phyloP scores from a whole-genome alignment of 495 filamentous ascomycete species.

The Choiromyces venosus region DNA sequence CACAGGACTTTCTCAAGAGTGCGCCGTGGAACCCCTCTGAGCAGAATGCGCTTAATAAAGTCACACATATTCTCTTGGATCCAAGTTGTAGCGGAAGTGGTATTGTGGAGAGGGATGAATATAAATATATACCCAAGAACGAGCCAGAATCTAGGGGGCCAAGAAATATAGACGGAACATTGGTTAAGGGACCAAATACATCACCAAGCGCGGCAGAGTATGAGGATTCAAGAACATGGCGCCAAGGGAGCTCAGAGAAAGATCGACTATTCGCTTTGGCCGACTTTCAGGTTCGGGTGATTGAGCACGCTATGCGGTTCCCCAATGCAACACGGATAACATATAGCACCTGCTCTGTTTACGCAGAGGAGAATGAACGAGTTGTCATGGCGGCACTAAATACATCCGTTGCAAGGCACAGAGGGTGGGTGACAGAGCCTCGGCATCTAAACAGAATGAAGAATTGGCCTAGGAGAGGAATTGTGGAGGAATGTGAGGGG shows the following conservation, averaged over 20 bases:
- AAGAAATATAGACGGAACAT: conserved; percentile 25
- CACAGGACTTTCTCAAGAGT: conserved; percentile 71
- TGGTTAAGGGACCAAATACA: conserved; percentile 43
- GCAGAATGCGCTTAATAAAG: conserved; percentile 51
- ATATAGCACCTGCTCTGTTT: conserved; percentile 88
- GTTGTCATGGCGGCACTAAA: conserved; percentile 67
- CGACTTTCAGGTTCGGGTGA: conserved; percentile 67
- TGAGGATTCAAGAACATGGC: conserved; percentile 34
- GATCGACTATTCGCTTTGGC: conserved; percentile 65
- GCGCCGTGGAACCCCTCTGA: conserved; percentile 54
- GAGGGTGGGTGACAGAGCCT: conserved; percentile 70
- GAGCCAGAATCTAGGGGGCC: conserved; percentile 40
- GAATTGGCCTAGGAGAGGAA: conserved; percentile 63
- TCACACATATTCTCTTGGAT: conserved; percentile 75
- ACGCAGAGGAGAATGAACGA: conserved; percentile 78
- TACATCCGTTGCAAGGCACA: conserved; percentile 57
- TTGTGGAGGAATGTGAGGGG: conserved; percentile 46
- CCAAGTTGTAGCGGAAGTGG: conserved; percentile 93
- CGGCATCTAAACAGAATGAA: conserved; percentile 61
- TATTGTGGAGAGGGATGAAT: conserved; percentile 78
- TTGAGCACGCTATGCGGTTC: conserved; percentile 78
- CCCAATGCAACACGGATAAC: conserved; percentile 70
- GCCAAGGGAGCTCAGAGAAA: conserved; percentile 17
- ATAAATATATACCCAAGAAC: conserved; percentile 50
- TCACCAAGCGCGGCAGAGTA: conserved; percentile 21